Evolutionary conservation across 176 grass and related monocot genomes (phyloP), one percentile per base, ranked within the genome.

Genomic region (Musa schizocarpa): DNA sequence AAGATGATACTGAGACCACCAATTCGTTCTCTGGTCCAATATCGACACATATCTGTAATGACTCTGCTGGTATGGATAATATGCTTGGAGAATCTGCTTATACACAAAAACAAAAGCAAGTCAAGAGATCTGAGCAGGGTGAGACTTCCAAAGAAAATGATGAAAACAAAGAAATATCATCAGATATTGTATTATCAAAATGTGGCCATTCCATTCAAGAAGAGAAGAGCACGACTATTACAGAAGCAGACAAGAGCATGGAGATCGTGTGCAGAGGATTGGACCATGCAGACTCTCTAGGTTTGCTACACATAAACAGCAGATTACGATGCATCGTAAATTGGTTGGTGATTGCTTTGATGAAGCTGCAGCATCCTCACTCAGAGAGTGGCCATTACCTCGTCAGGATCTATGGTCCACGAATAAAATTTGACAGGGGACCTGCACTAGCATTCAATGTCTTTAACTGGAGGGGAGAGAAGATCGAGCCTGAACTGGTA

Each of bases 401-500:
- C 59, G 87, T 97, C 71, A 83, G 65, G 24, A 59, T 97, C n/a
- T 93, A 97, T 77, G 93, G 93, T 2, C 93, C 93, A 11, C 72
- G 80, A 23, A 82, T 97, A 56, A 97, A 93, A 78, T 97, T 97
- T 81, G 93, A 97, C 69, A 73, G 87, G 29, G 93, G 87, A 0
- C 87, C 87, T 0, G 83, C 90, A 68, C 68, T 97, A 77, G 93
- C 93, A 70, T 97, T 97, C 85, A 97, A 97, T 85, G 87, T 97
- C 68, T 97, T 87, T 79, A 90, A 97, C 78, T 97, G 93, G 90
- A 97, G 88, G 71, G 87, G 90, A 27, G 93, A 93, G 80, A 90
- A 86, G 52, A 84, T 97, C 14, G 87, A 91, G 75, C 93, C 93
- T 81, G 54, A 63, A 52, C 81, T 93, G 23, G 93, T 97, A 77